A percentile compares a stretch with the other conserved stretches of the same genome.
Conservation (phyloP, 345 rosid species). For the Rhodamnia argentea region DNA sequence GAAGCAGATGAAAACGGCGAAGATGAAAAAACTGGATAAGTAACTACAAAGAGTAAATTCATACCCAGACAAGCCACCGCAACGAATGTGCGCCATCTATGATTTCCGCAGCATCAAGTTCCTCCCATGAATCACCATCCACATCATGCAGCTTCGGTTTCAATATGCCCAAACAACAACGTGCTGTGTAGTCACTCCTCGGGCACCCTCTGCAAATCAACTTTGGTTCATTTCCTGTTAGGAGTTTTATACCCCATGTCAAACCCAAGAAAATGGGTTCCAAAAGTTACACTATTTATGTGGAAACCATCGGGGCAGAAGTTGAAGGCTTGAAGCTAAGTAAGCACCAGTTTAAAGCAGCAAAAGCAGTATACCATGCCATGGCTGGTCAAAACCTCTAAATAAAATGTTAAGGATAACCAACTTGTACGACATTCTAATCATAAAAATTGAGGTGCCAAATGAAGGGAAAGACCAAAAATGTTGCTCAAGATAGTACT, state of each 20-base stretch:
- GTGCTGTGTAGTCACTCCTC: constrained; percentile 58
- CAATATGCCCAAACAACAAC: constrained; percentile 51
- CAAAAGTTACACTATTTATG: background rate
- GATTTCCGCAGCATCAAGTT: constrained; percentile 59
- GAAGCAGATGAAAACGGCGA: background rate
- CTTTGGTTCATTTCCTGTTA: constrained; percentile 51
- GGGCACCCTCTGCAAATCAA: constrained; percentile 90
- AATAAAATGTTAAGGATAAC: background rate
- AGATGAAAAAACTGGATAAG: background rate
- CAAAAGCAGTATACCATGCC: background rate
- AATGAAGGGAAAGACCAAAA: background rate
- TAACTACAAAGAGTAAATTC: constrained; percentile 2
- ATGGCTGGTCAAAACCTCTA: background rate
- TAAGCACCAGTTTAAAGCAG: background rate
- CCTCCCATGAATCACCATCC: constrained; percentile 91
- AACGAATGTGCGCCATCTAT: constrained; percentile 67
- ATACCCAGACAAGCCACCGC: constrained; percentile 92
- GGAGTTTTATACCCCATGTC: constrained; percentile 29
- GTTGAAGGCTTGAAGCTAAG: background rate
- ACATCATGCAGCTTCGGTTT: constrained; percentile 63
- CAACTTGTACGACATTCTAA: background rate
- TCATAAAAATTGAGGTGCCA: background rate
- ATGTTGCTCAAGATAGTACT: background rate
- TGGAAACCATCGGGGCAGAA: background rate
- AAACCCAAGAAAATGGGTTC: constrained; percentile 20